phyloP scores from a whole-genome alignment of 2,329 filamentous ascomycete genomes.

The Ascochyta clinopodiicola region DNA sequence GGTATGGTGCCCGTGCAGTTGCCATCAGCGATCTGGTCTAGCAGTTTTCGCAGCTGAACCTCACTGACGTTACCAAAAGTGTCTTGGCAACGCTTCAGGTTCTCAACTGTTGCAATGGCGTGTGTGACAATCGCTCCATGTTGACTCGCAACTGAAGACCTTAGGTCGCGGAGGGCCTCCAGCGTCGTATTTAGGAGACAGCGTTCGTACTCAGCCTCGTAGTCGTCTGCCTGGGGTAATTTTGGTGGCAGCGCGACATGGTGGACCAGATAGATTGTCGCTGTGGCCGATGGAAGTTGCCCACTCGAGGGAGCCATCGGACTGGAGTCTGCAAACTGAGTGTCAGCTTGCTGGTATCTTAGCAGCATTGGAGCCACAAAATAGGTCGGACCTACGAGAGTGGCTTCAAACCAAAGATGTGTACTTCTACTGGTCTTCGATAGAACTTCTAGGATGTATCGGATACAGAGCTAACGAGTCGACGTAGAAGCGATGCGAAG shows the following conservation, averaged over 20 bases:
- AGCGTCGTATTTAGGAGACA: conserved; percentile 20
- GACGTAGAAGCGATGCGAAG: neutral
- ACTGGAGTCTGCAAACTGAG: neutral
- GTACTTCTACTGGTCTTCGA: too few relatives aligned
- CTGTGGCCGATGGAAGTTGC: neutral
- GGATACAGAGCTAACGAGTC: neutral
- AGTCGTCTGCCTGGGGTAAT: conserved; percentile 51
- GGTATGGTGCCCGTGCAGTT: conserved; percentile 30
- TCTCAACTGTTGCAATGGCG: conserved; percentile 22
- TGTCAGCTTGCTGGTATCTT: neutral
- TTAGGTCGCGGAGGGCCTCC: conserved; percentile 21
- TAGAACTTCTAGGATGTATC: neutral
- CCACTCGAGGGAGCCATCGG: conserved; percentile 14
- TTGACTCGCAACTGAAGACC: neutral
- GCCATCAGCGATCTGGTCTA: conserved; percentile 26
- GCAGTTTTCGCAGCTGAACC: conserved; percentile 6
- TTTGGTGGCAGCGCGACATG: conserved; percentile 59
- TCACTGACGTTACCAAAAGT: conserved; percentile 21
- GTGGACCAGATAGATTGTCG: conserved; percentile 30
- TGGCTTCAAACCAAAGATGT: too few relatives aligned
- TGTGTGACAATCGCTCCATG: conserved; percentile 1
- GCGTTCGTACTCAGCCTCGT: conserved; percentile 14
- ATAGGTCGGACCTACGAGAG: too few relatives aligned
- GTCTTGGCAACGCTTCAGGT: conserved; percentile 20
- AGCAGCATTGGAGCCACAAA: too few relatives aligned